Conservation (phyloP, 768 basidiomycete species). For the Boletus tylopilopsis region DNA sequence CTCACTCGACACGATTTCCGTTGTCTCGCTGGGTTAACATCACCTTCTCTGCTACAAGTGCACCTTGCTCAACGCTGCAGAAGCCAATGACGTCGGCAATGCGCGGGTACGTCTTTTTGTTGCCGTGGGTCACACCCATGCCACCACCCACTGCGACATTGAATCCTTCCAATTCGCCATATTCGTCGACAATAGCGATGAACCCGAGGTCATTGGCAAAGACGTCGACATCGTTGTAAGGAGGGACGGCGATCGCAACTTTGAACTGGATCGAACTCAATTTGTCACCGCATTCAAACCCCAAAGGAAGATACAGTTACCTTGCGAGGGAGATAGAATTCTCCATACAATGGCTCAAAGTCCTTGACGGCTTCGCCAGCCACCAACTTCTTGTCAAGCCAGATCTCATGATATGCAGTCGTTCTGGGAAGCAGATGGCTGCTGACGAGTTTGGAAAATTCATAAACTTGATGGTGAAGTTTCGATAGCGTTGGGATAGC, state of each 20-base stretch:
- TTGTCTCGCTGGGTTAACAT: slow-evolving; percentile 94
- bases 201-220: slow-evolving; percentile 96
- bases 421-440: slow-evolving; percentile 86
- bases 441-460: slow-evolving; percentile 81
- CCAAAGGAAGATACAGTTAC: slow-evolving; percentile 38
- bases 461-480: slow-evolving; percentile 77
- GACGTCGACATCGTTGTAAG: slow-evolving; percentile 93
- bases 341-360: slow-evolving; percentile 95
- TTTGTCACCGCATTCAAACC: neutral
- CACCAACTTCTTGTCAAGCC: slow-evolving; percentile 96
- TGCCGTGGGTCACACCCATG: slow-evolving; percentile 99
- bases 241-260: slow-evolving; percentile 93
- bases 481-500: slow-evolving; percentile 88
- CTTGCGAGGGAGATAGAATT: slow-evolving; percentile 95
- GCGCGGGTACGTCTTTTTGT: slow-evolving; percentile 98
- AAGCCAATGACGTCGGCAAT: slow-evolving; percentile 87
- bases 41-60: slow-evolving; percentile 84
- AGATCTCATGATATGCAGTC: slow-evolving; percentile 96
- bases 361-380: slow-evolving; percentile 93
- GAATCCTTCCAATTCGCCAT: slow-evolving; percentile 84
- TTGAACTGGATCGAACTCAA: slow-evolving; percentile 66
- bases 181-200: slow-evolving; percentile 82
- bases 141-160: slow-evolving; percentile 94
- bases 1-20: slow-evolving; percentile 91
- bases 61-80: slow-evolving; percentile 83